Percentiles rank a stretch among this genome's conserved stretches.
These are phyloP conservation scores for Kodamaea kakaduensis DNA, from an alignment of 805 yeast species.

Conservation along the genomic window DNA sequence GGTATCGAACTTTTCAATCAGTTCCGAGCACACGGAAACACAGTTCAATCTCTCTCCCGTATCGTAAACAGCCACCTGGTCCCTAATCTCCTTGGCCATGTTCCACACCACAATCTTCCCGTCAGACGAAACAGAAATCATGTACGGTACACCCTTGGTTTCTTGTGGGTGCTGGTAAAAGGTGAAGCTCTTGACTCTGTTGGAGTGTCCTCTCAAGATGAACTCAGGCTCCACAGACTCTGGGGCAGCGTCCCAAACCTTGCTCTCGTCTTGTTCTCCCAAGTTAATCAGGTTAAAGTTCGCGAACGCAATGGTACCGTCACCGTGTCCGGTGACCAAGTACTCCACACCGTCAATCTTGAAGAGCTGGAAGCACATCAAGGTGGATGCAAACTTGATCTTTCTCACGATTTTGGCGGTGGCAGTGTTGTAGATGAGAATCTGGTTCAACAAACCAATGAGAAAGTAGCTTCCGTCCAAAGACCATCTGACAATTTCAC, in stretches of 20 bases:
- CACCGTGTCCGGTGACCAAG: conserved; percentile 62
- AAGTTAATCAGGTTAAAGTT: conserved; percentile 27
- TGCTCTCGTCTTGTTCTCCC: conserved; percentile 22
- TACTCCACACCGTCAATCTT: conserved; percentile 48
- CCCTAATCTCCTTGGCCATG: conserved; percentile 44
- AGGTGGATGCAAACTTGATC: conserved; percentile 47
- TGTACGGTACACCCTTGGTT: conserved; percentile 36
- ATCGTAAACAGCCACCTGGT: conserved; percentile 86
- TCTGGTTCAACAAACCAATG: conserved; percentile 66
- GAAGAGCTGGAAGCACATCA: conserved; percentile 65
- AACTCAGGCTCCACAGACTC: conserved; percentile 46
- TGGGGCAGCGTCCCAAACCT: conserved; percentile 22
- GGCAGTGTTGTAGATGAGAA: conserved; percentile 62
- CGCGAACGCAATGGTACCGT: conserved; percentile 66
- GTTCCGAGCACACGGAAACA: conserved; percentile 70
- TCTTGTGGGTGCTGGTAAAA: conserved; percentile 41
- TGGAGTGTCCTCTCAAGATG: conserved; percentile 73
- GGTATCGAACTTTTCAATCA: conserved; percentile 66
- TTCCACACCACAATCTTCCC: conserved; percentile 94
- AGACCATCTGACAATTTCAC: conserved; percentile 66
- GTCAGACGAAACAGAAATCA: conserved; percentile 86
- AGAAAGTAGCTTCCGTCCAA: conserved; percentile 64
- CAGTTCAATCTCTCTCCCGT: conserved; percentile 91
- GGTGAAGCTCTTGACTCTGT: conserved; percentile 76
- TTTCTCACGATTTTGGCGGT: conserved; percentile 57